These are phyloP conservation scores for Berkeleyomyces basicola DNA, from an alignment of 2,329 filamentous ascomycete genomes.

Conservation along the genomic window DNA sequence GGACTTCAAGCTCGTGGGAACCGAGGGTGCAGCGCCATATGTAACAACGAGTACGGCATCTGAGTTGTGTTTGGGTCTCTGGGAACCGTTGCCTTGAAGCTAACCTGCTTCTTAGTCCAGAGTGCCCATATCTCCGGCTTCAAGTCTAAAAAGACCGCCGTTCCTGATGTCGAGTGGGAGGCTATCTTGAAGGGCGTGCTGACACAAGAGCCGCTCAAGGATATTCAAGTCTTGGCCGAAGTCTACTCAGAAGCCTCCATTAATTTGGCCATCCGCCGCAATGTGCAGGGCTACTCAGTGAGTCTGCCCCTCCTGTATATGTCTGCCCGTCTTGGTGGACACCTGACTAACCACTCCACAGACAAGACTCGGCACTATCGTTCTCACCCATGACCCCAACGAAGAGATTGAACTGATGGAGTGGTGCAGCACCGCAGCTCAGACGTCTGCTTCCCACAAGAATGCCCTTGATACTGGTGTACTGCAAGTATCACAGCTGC, in stretches of 20 bases:
- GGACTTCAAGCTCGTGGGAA: slow-evolving; percentile 51
- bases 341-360: slow-evolving; percentile 19
- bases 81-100: background rate
- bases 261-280: slow-evolving; percentile 46
- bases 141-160: slow-evolving; percentile 36
- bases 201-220: slow-evolving; percentile 31
- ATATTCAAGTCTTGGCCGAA: slow-evolving; percentile 43
- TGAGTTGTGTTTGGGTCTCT: background rate
- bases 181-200: slow-evolving; percentile 41
- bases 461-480: slow-evolving; percentile 27
- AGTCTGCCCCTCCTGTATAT: slow-evolving; percentile 16
- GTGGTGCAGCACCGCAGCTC: slow-evolving; percentile 48
- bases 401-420: slow-evolving; percentile 49
- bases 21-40: slow-evolving; percentile 48
- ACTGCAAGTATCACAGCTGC: slow-evolving; percentile 29
- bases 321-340: background rate
- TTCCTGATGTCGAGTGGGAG: slow-evolving; percentile 50
- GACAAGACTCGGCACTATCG: slow-evolving; percentile 54
- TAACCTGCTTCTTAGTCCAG: slow-evolving; percentile 5
- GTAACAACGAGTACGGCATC: slow-evolving; percentile 35
- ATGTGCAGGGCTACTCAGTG: slow-evolving; percentile 52
- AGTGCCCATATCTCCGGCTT: slow-evolving; percentile 38
- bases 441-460: slow-evolving; percentile 29
- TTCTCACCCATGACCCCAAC: slow-evolving; percentile 36
- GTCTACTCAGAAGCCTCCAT: slow-evolving; percentile 36